phyloP scores from a whole-genome alignment of 129 eudicot genomes.

The Tanacetum coccineum region DNA sequence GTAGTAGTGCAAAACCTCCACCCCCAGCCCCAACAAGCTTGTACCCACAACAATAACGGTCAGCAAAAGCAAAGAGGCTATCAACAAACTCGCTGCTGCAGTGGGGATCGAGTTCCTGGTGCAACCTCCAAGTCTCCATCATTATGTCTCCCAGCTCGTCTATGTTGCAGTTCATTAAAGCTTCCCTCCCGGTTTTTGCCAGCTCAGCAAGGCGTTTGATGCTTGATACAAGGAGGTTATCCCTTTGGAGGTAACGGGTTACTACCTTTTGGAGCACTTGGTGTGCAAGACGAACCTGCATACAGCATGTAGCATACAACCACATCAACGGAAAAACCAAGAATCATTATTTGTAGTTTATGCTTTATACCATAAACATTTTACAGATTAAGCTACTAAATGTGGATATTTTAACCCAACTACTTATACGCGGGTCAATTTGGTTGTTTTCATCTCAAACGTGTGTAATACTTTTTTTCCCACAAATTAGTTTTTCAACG shows the following conservation, averaged over 20 bases:
- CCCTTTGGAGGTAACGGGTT: slow-evolving; percentile 79
- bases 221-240: slow-evolving; percentile 83
- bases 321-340: background rate
- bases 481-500: no score
- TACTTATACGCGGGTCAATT: no score
- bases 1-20: slow-evolving; percentile 92
- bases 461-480: no score
- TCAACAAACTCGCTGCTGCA: slow-evolving; percentile 93
- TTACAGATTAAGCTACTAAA: background rate
- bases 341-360: background rate
- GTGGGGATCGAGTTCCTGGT: slow-evolving; percentile 91
- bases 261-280: slow-evolving; percentile 92
- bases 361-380: background rate
- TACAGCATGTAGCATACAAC: background rate
- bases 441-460: no score
- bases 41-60: slow-evolving; percentile 72
- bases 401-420: background rate
- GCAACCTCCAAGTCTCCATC: slow-evolving; percentile 96
- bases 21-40: slow-evolving; percentile 99
- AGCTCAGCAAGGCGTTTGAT: slow-evolving; percentile 93
- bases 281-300: slow-evolving; percentile 95
- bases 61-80: slow-evolving; percentile 63
- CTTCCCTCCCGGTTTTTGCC: slow-evolving; percentile 93
- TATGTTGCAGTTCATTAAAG: slow-evolving; percentile 81
- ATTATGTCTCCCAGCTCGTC: slow-evolving; percentile 73